A percentile compares a stretch with the other conserved stretches of the same genome.
phyloP scores from a whole-genome alignment of 345 rosid species.

The Salix caprea region DNA sequence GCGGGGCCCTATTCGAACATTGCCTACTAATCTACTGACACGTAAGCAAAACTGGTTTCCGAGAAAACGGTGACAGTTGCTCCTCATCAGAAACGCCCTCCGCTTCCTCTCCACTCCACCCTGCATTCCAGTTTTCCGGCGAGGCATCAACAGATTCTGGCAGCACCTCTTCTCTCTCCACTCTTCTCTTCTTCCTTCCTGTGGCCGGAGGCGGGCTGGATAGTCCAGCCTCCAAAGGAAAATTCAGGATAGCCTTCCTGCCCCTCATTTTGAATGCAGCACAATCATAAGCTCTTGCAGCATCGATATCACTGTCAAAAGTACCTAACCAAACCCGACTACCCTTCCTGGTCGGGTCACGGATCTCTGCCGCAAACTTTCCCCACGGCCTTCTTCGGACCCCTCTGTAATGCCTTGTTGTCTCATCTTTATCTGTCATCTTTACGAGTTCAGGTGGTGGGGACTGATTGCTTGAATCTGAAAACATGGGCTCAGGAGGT shows the following conservation, averaged over 20 bases:
- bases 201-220: conserved; percentile 40
- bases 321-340: conserved; percentile 92
- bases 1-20: not conserved
- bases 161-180: conserved; percentile 9
- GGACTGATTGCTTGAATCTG: conserved; percentile 9
- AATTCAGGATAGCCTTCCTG: conserved; percentile 77
- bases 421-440: conserved; percentile 11
- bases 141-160: conserved; percentile 8
- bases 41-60: not conserved
- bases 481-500: not conserved
- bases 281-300: conserved; percentile 84
- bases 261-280: conserved; percentile 89
- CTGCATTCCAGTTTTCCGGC: not conserved
- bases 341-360: conserved; percentile 77
- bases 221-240: conserved; percentile 74
- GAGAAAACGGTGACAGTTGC: not conserved
- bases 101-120: not conserved
- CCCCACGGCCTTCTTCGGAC: conserved; percentile 96
- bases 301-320: conserved; percentile 61
- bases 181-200: conserved; percentile 52
- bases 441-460: conserved; percentile 1
- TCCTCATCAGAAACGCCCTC: conserved; percentile 3
- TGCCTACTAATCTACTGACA: conserved; percentile 21
- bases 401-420: conserved; percentile 62
- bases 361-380: conserved; percentile 87